Conservation (phyloP, 129 eudicot genomes). For the Kitagawia praeruptora region DNA sequence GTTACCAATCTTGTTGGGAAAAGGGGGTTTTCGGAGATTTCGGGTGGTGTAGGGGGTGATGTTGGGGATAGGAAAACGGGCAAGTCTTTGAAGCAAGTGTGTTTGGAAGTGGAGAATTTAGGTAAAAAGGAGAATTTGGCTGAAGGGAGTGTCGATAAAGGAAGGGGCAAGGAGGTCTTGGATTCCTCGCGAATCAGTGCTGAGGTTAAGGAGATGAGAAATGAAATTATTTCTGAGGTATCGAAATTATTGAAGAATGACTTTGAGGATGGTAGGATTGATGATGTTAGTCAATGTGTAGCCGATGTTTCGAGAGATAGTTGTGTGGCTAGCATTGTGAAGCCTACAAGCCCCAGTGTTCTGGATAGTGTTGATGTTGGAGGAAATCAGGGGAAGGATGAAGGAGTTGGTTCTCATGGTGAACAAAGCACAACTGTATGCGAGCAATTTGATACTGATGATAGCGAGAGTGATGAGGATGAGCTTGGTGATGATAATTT, state of each 20-base stretch:
- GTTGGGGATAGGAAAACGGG: slow-evolving; percentile 11
- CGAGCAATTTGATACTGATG: slow-evolving; percentile 20
- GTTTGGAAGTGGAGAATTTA: slow-evolving; percentile 14
- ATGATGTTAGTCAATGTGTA: not conserved
- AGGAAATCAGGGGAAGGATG: slow-evolving; percentile 18
- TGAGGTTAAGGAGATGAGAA: slow-evolving; percentile 23
- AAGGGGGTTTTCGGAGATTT: slow-evolving; percentile 33
- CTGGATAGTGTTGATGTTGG: slow-evolving; percentile 9
- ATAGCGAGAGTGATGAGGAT: slow-evolving; percentile 22
- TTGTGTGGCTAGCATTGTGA: slow-evolving; percentile 10
- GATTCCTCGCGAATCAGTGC: slow-evolving; percentile 23
- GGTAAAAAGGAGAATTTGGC: slow-evolving; percentile 17
- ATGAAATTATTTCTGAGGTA: slow-evolving; percentile 13
- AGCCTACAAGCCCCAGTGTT: slow-evolving; percentile 11
- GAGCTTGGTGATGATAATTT: slow-evolving; percentile 36
- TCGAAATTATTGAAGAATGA: slow-evolving; percentile 7
- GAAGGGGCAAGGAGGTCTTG: slow-evolving; percentile 14
- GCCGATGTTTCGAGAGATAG: slow-evolving; percentile 26
- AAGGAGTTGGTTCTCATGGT: not conserved
- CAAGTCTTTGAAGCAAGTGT: slow-evolving; percentile 15
- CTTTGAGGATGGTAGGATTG: not conserved
- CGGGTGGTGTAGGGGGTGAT: slow-evolving; percentile 10
- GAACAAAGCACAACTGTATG: slow-evolving; percentile 9
- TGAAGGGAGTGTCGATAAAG: slow-evolving; percentile 5
- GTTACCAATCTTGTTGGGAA: slow-evolving; percentile 64